These are phyloP conservation scores for Alternaria incomplexa DNA, from an alignment of 2,329 filamentous ascomycete species.

Conservation along the genomic window DNA sequence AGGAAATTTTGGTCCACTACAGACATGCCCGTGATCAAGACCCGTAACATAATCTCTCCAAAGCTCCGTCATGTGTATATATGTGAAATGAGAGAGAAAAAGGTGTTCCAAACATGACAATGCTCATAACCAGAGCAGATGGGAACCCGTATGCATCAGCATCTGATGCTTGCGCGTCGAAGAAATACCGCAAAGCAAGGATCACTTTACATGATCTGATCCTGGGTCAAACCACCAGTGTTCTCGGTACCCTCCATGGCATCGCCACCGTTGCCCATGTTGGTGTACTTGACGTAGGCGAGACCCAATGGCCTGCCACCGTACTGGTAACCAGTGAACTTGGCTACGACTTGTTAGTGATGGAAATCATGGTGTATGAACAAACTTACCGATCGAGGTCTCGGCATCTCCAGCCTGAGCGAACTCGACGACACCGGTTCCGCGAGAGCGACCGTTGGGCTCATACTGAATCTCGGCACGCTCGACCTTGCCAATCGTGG, in stretches of 20 bases:
- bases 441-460: conserved; percentile 90
- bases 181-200: neutral
- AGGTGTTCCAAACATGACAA: conserved; percentile 20
- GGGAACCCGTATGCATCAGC: conserved; percentile 7
- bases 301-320: conserved; percentile 92
- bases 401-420: conserved; percentile 83
- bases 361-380: no score
- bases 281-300: conserved; percentile 92
- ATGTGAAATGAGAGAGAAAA: conserved; percentile 20
- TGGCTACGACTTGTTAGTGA: conserved; percentile 61
- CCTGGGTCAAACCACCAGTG: conserved; percentile 79
- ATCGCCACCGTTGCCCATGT: conserved; percentile 62
- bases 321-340: conserved; percentile 98
- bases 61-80: conserved; percentile 24
- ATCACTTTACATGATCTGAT: conserved; percentile 85
- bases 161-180: conserved; percentile 5
- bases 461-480: conserved; percentile 99
- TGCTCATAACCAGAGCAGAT: conserved; percentile 9
- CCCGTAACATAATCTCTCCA: conserved; percentile 18
- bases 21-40: conserved; percentile 16
- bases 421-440: conserved; percentile 96
- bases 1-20: conserved; percentile 37
- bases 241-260: conserved; percentile 83
- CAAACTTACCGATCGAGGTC: conserved; percentile 74
- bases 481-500: conserved; percentile 96